These are phyloP conservation scores for Aspergillus viridinutans DNA, from an alignment of 2,329 filamentous ascomycete species.

Conservation along the genomic window DNA sequence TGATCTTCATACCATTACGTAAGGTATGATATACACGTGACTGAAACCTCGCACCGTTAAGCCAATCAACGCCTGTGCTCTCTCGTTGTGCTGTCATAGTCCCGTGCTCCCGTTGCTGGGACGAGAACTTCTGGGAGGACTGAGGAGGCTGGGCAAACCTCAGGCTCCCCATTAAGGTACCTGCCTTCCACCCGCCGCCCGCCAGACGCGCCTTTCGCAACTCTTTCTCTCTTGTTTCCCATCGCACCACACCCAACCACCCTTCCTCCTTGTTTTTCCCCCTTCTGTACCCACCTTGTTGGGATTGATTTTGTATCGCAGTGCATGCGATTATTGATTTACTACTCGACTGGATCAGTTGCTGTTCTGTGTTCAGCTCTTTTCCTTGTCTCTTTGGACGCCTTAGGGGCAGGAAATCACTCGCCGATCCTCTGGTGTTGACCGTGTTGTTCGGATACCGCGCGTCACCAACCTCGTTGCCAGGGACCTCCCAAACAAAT, in stretches of 20 bases:
- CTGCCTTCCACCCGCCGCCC: background rate
- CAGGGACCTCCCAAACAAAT: conserved; percentile 18
- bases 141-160: conserved; percentile 12
- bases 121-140: background rate
- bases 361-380: background rate
- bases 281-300: conserved; percentile 9
- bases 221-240: conserved; percentile 3
- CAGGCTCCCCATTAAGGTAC: background rate
- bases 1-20: conserved; percentile 2
- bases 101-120: background rate
- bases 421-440: conserved; percentile 26
- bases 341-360: background rate
- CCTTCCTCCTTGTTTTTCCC: conserved; percentile 1
- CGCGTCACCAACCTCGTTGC: conserved; percentile 29
- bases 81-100: background rate
- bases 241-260: conserved; percentile 2
- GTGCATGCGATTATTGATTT: background rate
- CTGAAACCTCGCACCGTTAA: conserved; percentile 19
- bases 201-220: conserved; percentile 2
- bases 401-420: conserved; percentile 7
- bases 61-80: conserved; percentile 9
- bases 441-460: conserved; percentile 28
- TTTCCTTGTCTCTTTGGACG: conserved; percentile 1
- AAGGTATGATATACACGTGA: conserved; percentile 22
- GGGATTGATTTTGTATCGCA: background rate